Evolutionary conservation across 208 protist species (phyloP).

Genomic region (Acanthamoeba sp.): DNA sequence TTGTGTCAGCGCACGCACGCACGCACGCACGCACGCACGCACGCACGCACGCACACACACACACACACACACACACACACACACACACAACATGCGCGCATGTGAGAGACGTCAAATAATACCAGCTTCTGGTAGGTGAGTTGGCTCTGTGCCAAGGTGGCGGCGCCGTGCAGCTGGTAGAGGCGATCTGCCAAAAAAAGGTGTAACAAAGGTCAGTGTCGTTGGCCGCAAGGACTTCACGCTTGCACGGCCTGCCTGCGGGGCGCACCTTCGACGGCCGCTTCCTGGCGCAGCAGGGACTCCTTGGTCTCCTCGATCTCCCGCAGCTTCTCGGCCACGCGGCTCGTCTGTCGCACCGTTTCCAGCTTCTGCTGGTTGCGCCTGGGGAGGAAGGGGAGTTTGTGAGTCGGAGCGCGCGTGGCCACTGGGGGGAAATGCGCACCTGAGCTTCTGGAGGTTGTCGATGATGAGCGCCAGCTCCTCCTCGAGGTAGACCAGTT

Average conservation of each 20-base stretch:
- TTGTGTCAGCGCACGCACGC: no score
- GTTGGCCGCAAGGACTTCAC: background rate
- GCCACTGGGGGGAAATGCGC: background rate
- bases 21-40: no score
- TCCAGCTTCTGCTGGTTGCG: constrained; percentile 46
- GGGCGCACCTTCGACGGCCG: constrained; percentile 45
- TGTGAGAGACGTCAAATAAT: background rate
- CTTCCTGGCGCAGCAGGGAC: constrained; percentile 29
- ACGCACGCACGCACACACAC: background rate
- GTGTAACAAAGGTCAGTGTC: background rate
- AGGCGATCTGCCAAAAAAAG: background rate
- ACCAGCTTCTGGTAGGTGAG: constrained; percentile 44
- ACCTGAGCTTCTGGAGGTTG: constrained; percentile 41
- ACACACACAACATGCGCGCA: background rate
- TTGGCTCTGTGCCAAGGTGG: background rate
- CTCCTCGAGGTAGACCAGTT: constrained; percentile 30
- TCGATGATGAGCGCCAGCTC: constrained; percentile 36
- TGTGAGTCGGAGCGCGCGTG: background rate
- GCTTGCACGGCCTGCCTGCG: background rate
- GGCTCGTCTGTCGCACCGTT: background rate
- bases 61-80: no score
- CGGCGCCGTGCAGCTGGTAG: constrained; percentile 1
- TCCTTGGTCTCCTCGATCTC: constrained; percentile 36
- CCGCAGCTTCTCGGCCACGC: background rate
- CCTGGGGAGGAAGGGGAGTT: background rate